Conservation (phyloP, 1,284 basidiomycete genomes). For the Ganoderma lingzhi region DNA sequence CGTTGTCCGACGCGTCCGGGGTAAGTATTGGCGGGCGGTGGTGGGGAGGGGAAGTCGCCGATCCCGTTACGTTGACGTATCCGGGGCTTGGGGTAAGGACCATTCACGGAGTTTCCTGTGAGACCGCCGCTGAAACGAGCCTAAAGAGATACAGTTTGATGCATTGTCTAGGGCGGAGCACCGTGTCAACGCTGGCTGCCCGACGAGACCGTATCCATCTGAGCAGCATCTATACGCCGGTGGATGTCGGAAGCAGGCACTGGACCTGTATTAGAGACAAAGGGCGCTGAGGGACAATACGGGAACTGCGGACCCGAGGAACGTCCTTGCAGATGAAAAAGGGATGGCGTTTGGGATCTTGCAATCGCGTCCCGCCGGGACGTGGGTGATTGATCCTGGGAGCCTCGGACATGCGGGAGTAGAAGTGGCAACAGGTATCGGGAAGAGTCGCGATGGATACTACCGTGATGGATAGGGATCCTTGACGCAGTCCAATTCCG, state of each 20-base stretch:
- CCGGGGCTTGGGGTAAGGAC: neutral
- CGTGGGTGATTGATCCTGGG: slow-evolving; percentile 6
- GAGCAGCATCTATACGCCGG: neutral
- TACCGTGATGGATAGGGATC: neutral
- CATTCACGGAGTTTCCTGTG: neutral
- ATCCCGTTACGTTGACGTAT: slow-evolving; percentile 3
- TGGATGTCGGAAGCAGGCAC: neutral
- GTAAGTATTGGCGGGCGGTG: neutral
- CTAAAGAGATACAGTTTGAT: slow-evolving; percentile 5
- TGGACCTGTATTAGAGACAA: neutral
- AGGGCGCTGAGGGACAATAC: neutral
- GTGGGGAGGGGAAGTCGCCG: neutral
- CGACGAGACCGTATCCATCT: neutral
- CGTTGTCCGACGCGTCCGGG: neutral
- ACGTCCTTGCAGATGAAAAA: neutral
- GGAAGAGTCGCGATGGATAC: neutral
- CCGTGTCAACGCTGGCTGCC: slow-evolving; percentile 1
- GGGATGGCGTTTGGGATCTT: neutral
- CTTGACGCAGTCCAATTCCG: neutral
- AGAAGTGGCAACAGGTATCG: neutral
- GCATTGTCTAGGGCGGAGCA: neutral
- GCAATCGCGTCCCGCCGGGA: neutral
- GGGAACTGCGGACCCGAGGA: slow-evolving; percentile 2
- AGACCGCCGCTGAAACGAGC: neutral
- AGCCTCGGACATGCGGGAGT: neutral